These are phyloP conservation scores for Exobasidium rhododendri DNA, from an alignment of 1,284 basidiomycete species.

Conservation along the genomic window DNA sequence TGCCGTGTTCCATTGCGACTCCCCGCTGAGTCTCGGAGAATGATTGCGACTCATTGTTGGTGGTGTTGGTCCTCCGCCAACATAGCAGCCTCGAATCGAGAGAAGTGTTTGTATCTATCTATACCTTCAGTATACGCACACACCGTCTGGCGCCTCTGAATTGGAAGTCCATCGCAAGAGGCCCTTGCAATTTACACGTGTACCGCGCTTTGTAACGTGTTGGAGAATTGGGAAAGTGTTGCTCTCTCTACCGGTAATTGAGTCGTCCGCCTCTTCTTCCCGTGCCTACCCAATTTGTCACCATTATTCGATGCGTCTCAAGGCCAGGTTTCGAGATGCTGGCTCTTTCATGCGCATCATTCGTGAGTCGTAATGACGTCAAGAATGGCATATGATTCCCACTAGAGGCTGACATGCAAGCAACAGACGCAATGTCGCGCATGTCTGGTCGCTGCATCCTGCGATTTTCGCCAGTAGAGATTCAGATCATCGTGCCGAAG, in stretches of 20 bases:
- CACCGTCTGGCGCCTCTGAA: too few species aligned
- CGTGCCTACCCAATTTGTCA: too few species aligned
- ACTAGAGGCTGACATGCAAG: too few species aligned
- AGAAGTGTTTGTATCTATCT: too few species aligned
- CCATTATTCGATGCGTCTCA: conserved; percentile 1
- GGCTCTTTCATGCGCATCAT: conserved; percentile 7
- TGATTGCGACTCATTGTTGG: not conserved
- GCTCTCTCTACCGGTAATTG: not conserved
- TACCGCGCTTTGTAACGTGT: not conserved
- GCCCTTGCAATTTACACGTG: not conserved
- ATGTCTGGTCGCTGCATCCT: conserved; percentile 49
- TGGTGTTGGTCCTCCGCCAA: too few species aligned
- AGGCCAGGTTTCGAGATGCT: conserved; percentile 6
- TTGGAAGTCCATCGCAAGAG: too few species aligned
- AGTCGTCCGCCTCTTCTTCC: too few species aligned
- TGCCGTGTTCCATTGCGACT: not conserved
- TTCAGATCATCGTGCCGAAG: conserved; percentile 50
- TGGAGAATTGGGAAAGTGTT: not conserved
- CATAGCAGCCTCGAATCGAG: too few species aligned
- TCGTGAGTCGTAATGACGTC: conserved; percentile 3
- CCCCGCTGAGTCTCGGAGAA: not conserved
- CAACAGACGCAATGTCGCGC: conserved; percentile 45
- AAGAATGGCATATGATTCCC: too few species aligned
- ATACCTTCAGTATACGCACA: too few species aligned
- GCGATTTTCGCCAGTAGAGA: conserved; percentile 44